Base-by-base conservation (phyloP, 257 asterid species). In the Fraxinus quadrangulata region DNA sequence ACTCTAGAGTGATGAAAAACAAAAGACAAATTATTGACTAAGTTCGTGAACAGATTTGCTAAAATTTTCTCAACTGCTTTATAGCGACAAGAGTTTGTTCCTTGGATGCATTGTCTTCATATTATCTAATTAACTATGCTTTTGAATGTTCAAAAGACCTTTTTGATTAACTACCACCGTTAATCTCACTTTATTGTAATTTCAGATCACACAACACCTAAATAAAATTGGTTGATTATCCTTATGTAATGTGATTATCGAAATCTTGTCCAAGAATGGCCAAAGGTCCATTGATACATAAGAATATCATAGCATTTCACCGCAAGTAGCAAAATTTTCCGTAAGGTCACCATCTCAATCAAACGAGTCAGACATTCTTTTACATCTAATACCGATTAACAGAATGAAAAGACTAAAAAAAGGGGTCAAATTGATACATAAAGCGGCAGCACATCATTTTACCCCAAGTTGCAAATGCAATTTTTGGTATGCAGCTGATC, bases 51-150 rank as follows among this genome's bases (percentile, higher is more conserved):
- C 31, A 19, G 14, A 4, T 5, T 8, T 11, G 28, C 45, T 39
- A 47, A 30, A 59, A 45, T 30, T 36, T 83, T 86, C 90, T 77
- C 73, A 83, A 83, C 92, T 82, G 83, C 85, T 82, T 69, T 10
- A 67, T 77, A 84, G 81, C 89, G 80, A 81, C 63, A 77, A 51
- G 82, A 78, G 85, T 81, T 78, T 3, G 83, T 75, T 81, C 61
- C 86, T 83, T 81, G 83, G 81, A 49, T 72, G 77, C 16, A 76
- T 76, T 73, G 77, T 79, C 81, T 49, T 78, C 24, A 28, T 74
- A 70, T 74, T 65, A 67, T 67, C 74, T 45, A n/a, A 67, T 21
- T 59, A 80, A 72, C 28, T 9, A 21, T 56, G 66, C 80, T 51
- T 61, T 82, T 78, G 73, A 28, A 72, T 21, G 24, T n/a, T 5